Evolutionary conservation across 306 rosid species (phyloP).

Genomic region (Pterocarpus santalinus): DNA sequence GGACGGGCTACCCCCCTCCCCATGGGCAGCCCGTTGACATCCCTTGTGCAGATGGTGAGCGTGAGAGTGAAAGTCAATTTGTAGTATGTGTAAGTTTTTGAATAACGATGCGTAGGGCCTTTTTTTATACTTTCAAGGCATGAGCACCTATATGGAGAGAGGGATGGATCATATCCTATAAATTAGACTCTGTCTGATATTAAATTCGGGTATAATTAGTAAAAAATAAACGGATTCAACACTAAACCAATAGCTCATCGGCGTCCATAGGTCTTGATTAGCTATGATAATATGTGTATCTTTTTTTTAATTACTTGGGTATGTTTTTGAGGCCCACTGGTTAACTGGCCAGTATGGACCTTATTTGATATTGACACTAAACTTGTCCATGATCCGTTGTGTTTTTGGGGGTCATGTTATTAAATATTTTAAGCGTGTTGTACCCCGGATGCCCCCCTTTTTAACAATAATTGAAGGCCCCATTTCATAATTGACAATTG

Average conservation of each 20-base stretch:
- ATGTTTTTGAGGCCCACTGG: slow-evolving; percentile 26
- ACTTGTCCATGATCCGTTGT: slow-evolving; percentile 44
- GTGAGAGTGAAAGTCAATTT: slow-evolving; percentile 37
- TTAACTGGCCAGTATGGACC: slow-evolving; percentile 42
- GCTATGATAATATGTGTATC: too few relatives aligned
- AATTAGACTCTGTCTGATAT: too few relatives aligned
- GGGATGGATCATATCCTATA: too few relatives aligned
- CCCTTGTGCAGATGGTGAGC: background rate
- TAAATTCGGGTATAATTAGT: too few relatives aligned
- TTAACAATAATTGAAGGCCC: slow-evolving; percentile 45
- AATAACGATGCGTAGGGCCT: slow-evolving; percentile 15
- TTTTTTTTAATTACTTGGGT: background rate
- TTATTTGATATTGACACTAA: slow-evolving; percentile 50
- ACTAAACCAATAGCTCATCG: too few relatives aligned
- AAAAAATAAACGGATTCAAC: too few relatives aligned
- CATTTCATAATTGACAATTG: slow-evolving; percentile 44
- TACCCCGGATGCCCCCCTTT: slow-evolving; percentile 42
- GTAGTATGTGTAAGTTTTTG: slow-evolving; percentile 13
- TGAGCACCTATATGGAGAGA: too few relatives aligned
- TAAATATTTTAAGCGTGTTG: slow-evolving; percentile 42
- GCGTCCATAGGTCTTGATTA: too few relatives aligned
- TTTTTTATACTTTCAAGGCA: too few relatives aligned
- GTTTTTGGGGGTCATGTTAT: slow-evolving; percentile 32
- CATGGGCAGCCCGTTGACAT: too few relatives aligned
- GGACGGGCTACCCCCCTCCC: too few relatives aligned